Conservation (phyloP, 192 early-diverging fungal species). For the Spinellus fusiger region DNA sequence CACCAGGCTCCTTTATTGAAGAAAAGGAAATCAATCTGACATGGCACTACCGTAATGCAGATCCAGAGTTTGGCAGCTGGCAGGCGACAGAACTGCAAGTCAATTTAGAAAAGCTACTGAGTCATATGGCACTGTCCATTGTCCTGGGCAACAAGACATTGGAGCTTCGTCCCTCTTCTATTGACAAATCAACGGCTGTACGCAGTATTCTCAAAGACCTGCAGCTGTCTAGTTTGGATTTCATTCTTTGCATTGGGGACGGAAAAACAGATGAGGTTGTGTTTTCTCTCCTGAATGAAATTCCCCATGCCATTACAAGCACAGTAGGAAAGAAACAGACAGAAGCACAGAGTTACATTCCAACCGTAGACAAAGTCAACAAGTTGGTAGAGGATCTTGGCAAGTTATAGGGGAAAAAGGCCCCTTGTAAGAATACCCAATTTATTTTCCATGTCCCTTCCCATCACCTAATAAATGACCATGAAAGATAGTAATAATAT, state of each 20-base stretch:
- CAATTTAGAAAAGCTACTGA: slow-evolving; percentile 93
- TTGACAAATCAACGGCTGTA: slow-evolving; percentile 90
- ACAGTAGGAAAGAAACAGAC: slow-evolving; percentile 98
- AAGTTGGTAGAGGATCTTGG: slow-evolving; percentile 12
- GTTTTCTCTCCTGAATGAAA: slow-evolving; percentile 66
- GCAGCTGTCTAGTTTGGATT: slow-evolving; percentile 44
- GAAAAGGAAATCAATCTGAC: slow-evolving; percentile 98
- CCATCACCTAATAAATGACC: too few species aligned
- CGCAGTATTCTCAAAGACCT: slow-evolving; percentile 84
- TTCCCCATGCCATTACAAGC: slow-evolving; percentile 62
- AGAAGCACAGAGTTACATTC: slow-evolving; percentile 83
- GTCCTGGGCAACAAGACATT: slow-evolving; percentile 96
- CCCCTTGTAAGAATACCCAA: too few species aligned
- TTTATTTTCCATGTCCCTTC: too few species aligned
- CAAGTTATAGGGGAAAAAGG: not conserved
- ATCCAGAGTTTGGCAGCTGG: slow-evolving; percentile 93
- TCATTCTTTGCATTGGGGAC: slow-evolving; percentile 86
- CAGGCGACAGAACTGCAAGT: slow-evolving; percentile 97
- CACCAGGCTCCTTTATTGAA: slow-evolving; percentile 96
- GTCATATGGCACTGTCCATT: slow-evolving; percentile 89
- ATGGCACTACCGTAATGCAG: slow-evolving; percentile 97
- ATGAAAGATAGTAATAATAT: not conserved
- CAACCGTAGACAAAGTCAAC: slow-evolving; percentile 43
- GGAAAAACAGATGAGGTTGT: slow-evolving; percentile 96
- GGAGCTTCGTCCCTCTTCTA: slow-evolving; percentile 86